A percentile compares a stretch with the other conserved stretches of the same genome.
phyloP scores from a whole-genome alignment of 176 grass and related monocot species.

The Rhynchospora tenuis region DNA sequence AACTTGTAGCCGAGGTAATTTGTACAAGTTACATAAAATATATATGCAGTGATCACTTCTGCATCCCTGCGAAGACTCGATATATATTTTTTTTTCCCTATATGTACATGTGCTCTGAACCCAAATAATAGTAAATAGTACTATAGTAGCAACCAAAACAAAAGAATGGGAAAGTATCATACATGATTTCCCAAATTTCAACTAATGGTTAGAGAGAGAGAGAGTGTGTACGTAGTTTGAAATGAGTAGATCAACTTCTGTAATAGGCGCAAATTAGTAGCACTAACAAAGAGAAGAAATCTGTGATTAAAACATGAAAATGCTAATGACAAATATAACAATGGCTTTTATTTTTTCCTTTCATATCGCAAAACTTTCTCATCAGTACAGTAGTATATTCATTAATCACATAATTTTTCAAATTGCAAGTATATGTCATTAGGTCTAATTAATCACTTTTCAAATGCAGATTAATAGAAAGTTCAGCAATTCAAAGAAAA shows the following conservation, averaged over 20 bases:
- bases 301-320: neutral
- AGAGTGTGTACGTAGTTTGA: neutral
- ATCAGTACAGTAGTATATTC: neutral
- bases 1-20: conserved; percentile 42
- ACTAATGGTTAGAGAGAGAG: neutral
- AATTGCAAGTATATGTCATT: neutral
- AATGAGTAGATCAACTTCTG: neutral
- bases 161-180: neutral
- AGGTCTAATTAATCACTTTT: neutral
- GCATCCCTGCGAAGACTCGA: neutral
- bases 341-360: neutral
- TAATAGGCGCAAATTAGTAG: neutral
- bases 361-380: neutral
- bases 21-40: neutral
- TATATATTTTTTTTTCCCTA: no score
- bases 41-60: neutral
- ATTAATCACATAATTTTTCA: neutral
- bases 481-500: conserved; percentile 16
- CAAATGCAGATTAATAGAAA: conserved; percentile 36
- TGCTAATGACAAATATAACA: neutral
- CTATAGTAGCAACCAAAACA: neutral
- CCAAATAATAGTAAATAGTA: neutral
- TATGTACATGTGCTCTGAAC: neutral
- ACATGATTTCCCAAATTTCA: neutral
- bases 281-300: neutral